Conservation (phyloP, 2,329 filamentous ascomycete genomes). For the Botryotinia globosa region DNA sequence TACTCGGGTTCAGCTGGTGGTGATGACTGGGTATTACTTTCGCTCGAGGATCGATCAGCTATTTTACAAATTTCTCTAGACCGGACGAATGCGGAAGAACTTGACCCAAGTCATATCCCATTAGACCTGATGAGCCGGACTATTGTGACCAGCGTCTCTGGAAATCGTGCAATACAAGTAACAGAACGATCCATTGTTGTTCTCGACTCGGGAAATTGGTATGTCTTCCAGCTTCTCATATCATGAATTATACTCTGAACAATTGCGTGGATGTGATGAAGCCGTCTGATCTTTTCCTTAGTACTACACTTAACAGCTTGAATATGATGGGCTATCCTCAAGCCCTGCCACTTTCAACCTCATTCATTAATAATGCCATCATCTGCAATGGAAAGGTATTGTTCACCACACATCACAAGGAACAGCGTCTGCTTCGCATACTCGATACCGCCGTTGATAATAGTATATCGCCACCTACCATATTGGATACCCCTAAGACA, state of each 20-base stretch:
- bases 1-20: slow-evolving; percentile 21
- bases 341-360: slow-evolving; percentile 24
- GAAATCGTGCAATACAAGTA: slow-evolving; percentile 49
- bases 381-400: slow-evolving; percentile 29
- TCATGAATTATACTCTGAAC: not conserved
- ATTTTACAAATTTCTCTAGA: slow-evolving; percentile 49
- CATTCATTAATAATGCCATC: slow-evolving; percentile 29
- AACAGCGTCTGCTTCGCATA: slow-evolving; percentile 13
- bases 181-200: slow-evolving; percentile 45
- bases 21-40: slow-evolving; percentile 34
- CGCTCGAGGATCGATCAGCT: slow-evolving; percentile 33
- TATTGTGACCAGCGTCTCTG: slow-evolving; percentile 44
- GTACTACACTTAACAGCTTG: not conserved
- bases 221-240: slow-evolving; percentile 19
- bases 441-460: slow-evolving; percentile 1
- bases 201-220: slow-evolving; percentile 25
- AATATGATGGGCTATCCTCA: slow-evolving; percentile 14
- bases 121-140: slow-evolving; percentile 56
- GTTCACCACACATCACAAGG: slow-evolving; percentile 30
- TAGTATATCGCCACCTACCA: not conserved
- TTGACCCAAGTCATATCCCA: slow-evolving; percentile 42
- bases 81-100: slow-evolving; percentile 46
- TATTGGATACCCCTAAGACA: not conserved
- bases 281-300: not conserved
- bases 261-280: not conserved